Base-by-base conservation (phyloP, 306 rosid genomes). In the Lathyrus oleraceus region DNA sequence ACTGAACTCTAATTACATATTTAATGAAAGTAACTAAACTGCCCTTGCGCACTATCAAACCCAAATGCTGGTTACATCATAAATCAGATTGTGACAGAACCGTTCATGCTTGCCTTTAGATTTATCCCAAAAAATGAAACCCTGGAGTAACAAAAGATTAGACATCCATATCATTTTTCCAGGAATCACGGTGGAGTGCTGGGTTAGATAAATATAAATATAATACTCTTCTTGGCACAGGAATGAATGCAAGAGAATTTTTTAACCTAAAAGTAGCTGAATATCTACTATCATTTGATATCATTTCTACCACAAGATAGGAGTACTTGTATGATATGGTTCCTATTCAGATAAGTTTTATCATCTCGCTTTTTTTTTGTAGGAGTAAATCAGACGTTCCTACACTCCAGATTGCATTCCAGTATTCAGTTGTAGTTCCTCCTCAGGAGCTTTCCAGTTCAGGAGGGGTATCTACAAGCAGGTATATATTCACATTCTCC, bases 351-450 rank as follows among this genome's bases (percentile, higher is more conserved):
- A 68, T 75, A 57, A 58, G 63, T 65, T 65, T 30, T 54, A 15
- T 45, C 49, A 4, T 77, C 38, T 28, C 65, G 10, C 47, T 20
- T 59, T 43, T 67, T 79, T 43, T 69, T 47, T 60, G 72, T 85
- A 94, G 98, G 75, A 86, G 81, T 76, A 75, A 71, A 54, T 66
- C 96, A 65, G 97, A 88, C 65, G 82, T 85, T 83, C 97, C 98
- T 68, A 81, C 85, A 3, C 64, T 94, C 79, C 98, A 94, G 79
- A 87, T 90, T 76, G 98, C 94, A 28, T 94, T 94, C 83, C 98
- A 90, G 59, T 94, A 94, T 71, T 77, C 97, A 28, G 97, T 94
- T 74, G 94, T 87, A 44, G 90, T 88, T 74, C 95, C 98, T 64
- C 92, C 96, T 23, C 78, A 78, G 82, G 91, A 90, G 70, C 94